A percentile compares a stretch with the other conserved stretches of the same genome.
Conservation (phyloP, 2,329 filamentous ascomycete species). For the Alternaria postmessia region DNA sequence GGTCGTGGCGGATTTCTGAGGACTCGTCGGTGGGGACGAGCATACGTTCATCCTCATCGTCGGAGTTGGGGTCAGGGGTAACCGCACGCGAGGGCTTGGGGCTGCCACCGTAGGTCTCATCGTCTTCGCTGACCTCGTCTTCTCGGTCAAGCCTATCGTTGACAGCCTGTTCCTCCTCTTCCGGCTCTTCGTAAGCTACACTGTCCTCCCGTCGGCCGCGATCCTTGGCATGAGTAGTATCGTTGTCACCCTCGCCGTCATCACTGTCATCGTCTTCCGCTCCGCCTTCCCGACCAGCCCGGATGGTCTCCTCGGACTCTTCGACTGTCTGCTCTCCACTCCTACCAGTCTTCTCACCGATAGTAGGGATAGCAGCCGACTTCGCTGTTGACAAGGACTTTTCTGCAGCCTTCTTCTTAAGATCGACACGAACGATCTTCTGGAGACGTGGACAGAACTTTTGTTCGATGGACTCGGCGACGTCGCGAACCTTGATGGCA, state of each 20-base stretch:
- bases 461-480: constrained; percentile 79
- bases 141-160: constrained; percentile 66
- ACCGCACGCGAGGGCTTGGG: constrained; percentile 49
- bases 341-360: constrained; percentile 70
- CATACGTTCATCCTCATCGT: constrained; percentile 36
- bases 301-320: constrained; percentile 40
- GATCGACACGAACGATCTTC: constrained; percentile 74
- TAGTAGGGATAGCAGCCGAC: constrained; percentile 74
- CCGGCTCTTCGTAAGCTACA: constrained; percentile 89
- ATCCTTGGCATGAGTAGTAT: constrained; percentile 73
- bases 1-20: constrained; percentile 42
- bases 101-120: constrained; percentile 61
- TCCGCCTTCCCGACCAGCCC: constrained; percentile 55
- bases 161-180: constrained; percentile 86
- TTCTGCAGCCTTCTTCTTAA: constrained; percentile 76
- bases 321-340: constrained; percentile 60
- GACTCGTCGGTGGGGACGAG: constrained; percentile 40
- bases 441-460: constrained; percentile 79
- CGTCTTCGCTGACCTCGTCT: constrained; percentile 61
- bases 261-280: constrained; percentile 80
- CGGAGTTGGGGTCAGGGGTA: constrained; percentile 41
- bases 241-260: constrained; percentile 63
- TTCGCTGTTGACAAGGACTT: constrained; percentile 60
- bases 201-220: constrained; percentile 80
- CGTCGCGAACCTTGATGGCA: constrained; percentile 79